Evolutionary conservation across 139 green algal species (phyloP).

Genomic region (Chlorella vulgaris): DNA sequence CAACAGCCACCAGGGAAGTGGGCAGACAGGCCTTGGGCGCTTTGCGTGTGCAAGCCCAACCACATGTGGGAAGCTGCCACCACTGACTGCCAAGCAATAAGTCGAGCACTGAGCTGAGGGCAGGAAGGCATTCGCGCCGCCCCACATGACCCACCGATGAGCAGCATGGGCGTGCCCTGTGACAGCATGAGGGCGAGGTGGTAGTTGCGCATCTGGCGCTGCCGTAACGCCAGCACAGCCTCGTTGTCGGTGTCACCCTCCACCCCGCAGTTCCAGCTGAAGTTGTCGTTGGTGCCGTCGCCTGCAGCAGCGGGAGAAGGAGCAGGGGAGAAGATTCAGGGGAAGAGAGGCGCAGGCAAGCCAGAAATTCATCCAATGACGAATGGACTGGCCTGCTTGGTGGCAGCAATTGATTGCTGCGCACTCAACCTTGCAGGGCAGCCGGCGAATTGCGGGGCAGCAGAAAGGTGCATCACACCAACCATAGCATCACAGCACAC

Average conservation of each 20-base stretch:
- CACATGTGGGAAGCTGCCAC: too few relatives aligned
- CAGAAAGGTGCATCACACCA: not conserved
- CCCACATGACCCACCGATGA: too few relatives aligned
- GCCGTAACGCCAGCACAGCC: constrained; percentile 66
- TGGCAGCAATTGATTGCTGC: too few relatives aligned
- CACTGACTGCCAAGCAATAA: too few relatives aligned
- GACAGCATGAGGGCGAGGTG: constrained; percentile 87
- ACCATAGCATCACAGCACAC: not conserved
- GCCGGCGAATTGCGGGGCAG: too few relatives aligned
- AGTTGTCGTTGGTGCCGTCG: constrained; percentile 97
- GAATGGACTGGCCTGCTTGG: too few relatives aligned
- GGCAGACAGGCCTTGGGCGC: too few relatives aligned
- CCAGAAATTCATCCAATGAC: not conserved
- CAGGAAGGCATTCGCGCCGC: too few relatives aligned
- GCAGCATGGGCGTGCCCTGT: constrained; percentile 95
- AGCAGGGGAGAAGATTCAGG: not conserved
- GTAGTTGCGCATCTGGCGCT: constrained; percentile 93
- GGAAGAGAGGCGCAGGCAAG: not conserved
- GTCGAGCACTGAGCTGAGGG: too few relatives aligned
- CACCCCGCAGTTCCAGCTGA: constrained; percentile 96
- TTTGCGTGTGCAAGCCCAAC: too few relatives aligned
- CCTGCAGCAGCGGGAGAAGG: constrained; percentile 24
- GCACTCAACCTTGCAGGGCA: too few relatives aligned
- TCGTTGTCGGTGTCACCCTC: constrained; percentile 85
- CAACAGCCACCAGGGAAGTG: too few relatives aligned